phyloP scores from a whole-genome alignment of 345 rosid species.

The Turritis glabra region DNA sequence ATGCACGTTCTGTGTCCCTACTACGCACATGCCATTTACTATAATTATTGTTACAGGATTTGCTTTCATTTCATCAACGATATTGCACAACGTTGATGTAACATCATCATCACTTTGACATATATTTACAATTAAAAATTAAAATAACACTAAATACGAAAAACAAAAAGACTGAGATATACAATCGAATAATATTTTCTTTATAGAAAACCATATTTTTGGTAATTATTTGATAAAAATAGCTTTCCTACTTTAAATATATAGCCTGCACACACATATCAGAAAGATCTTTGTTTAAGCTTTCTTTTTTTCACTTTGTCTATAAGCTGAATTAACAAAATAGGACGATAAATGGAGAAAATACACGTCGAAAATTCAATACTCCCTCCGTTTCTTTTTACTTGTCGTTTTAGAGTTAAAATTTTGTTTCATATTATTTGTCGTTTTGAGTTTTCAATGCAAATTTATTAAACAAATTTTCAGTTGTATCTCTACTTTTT shows the following conservation, averaged over 20 bases:
- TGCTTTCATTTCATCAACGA: conserved; percentile 21
- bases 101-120: conserved; percentile 20
- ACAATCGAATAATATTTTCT: not conserved
- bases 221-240: not conserved
- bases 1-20: conserved; percentile 31
- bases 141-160: no score
- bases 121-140: no score
- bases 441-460: no score
- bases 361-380: no score
- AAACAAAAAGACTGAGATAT: not conserved
- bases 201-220: not conserved
- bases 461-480: no score
- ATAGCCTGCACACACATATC: not conserved
- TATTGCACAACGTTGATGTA: conserved; percentile 24
- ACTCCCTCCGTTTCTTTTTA: no score
- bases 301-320: not conserved
- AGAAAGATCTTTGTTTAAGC: no score
- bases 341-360: no score
- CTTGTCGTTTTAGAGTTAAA: no score
- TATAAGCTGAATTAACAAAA: not conserved
- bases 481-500: no score
- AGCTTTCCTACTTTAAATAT: no score
- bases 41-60: conserved; percentile 6
- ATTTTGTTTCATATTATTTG: no score
- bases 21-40: conserved; percentile 30